Evolutionary conservation across 441 rosid genomes (phyloP), one percentile per base, ranked within the genome.

Genomic region (Adansonia madagascariensis): DNA sequence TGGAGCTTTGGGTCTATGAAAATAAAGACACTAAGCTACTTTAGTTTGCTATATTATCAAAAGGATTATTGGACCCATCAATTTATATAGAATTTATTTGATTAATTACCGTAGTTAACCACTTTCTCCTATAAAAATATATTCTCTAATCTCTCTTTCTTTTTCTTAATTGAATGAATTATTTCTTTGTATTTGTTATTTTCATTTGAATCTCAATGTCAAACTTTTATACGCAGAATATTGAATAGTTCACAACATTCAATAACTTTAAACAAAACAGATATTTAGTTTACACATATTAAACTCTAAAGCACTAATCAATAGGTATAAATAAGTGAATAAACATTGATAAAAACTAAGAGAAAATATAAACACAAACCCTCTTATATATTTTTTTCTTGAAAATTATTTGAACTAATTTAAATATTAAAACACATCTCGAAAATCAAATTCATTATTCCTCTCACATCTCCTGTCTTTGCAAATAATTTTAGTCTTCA

Each of bases 1-100:
- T 24, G 59, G 59, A 68, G 18, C 56, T 68, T 22, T 7, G 12
- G 41, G 31, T 47, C 0, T 46, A 20, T 46, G 56, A 67, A 59
- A 1, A 17, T 17, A 20, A 41, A 66, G 52, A 44, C 15, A 44
- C 53, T 66, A 66, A 63, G 31, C 20, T 20, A 68, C 11, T 12
- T 47, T 6, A 22, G 41, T 22, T 68, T 68, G 41, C 57, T 47
- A 68, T 22, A 6, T 68, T 41, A 22, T 68, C 6, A 68, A 46
- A 46, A 6, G 57, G 73, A 57, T 49, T 69, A 22, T 20, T 12
- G 3, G 17, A 47, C n/a, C 35, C 18, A 20, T 68, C 9, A 18
- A 22, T 69, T 69, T 69, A 69, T 69, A 47, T 69, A 69, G 20
- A 69, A 24, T 2, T 49, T 47, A 20, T 57, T 8, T 18, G 62